Conservation (phyloP, 1,284 basidiomycete species). For the Pterulicium gracile region DNA sequence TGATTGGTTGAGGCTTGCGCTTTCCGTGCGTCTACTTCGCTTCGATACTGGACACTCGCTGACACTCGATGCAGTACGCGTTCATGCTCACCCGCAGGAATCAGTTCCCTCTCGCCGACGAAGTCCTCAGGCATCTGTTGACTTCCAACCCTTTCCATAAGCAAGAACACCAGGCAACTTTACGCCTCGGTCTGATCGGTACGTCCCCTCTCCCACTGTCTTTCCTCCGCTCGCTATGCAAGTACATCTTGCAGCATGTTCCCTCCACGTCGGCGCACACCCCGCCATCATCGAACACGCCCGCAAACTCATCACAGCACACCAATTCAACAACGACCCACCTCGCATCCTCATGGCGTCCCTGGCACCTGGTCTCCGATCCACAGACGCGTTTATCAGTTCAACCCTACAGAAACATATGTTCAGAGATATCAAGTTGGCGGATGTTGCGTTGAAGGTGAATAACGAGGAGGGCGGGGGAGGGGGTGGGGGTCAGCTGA, state of each 20-base stretch:
- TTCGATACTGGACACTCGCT: not conserved
- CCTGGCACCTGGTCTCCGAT: slow-evolving; percentile 55
- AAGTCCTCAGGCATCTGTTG: slow-evolving; percentile 72
- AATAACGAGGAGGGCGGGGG: no score
- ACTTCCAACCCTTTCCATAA: slow-evolving; percentile 70
- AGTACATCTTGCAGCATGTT: slow-evolving; percentile 53
- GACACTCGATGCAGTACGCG: slow-evolving; percentile 50
- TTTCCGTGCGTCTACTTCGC: not conserved
- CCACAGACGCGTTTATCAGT: slow-evolving; percentile 66
- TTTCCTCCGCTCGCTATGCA: no score
- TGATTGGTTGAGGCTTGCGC: slow-evolving; percentile 73
- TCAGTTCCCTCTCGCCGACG: slow-evolving; percentile 62
- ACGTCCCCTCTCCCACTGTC: slow-evolving; percentile 18
- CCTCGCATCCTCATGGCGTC: slow-evolving; percentile 63
- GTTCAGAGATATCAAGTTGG: slow-evolving; percentile 63
- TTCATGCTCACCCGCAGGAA: slow-evolving; percentile 66
- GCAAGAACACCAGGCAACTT: slow-evolving; percentile 52
- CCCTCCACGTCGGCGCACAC: slow-evolving; percentile 46
- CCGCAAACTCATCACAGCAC: slow-evolving; percentile 58
- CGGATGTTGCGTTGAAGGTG: slow-evolving; percentile 50
- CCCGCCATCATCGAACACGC: slow-evolving; percentile 56
- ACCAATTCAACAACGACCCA: slow-evolving; percentile 79
- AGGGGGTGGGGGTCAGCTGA: slow-evolving; percentile 18
- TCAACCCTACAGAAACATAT: slow-evolving; percentile 74
- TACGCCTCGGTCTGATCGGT: slow-evolving; percentile 69